Evolutionary conservation across 371 early-diverging fungal species (phyloP), one percentile per base, ranked within the genome.

Genomic region (Apophysomyces ossiformis): DNA sequence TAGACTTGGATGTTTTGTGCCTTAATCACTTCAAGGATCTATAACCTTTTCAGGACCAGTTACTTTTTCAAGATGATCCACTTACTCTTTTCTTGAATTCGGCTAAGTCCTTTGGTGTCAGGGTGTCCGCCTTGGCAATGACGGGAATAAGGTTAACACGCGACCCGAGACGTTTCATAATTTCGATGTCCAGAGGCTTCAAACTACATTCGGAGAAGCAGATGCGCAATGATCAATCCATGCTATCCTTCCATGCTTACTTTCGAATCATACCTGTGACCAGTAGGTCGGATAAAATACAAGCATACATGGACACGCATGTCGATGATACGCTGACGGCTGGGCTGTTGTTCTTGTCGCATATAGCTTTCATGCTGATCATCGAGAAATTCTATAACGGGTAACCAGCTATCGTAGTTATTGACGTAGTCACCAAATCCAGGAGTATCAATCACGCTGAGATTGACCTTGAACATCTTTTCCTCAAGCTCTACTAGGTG

Each of bases 381-480:
- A 73, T 97, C 96, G 65, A 99, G 87, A 77, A 96, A 98, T 65
- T 97, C 94, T 44, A 98, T 87, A 65, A 98, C 93, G n/a, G 98
- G 96, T 43, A 91, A 91, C 96, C 96, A 98, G 79, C 95, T 90
- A 70, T 94, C 92, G 57, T 89, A 83, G 78, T 93, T 95, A 84
- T 94, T 93, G 69, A 93, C 90, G 77, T 91, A 95, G 74, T 95
- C 95, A 56, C 95, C 95, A 79, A 95, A 95, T 45, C 95, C 95
- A 61, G 93, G 94, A 41, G 94, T 93, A 76, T 95, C 95, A 70
- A 95, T 89, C 57, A 98, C 90, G 57, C 91, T 94, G 68, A 97
- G 80, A 64, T 94, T 93, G 67, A 96, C 96, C 64, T 90, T 91
- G 87, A 98, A 97, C 77, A 75, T 73, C 61, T 76, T 76, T 59